Base-by-base conservation (phyloP, 371 early-diverging fungal genomes). In the Mucor mucedo region DNA sequence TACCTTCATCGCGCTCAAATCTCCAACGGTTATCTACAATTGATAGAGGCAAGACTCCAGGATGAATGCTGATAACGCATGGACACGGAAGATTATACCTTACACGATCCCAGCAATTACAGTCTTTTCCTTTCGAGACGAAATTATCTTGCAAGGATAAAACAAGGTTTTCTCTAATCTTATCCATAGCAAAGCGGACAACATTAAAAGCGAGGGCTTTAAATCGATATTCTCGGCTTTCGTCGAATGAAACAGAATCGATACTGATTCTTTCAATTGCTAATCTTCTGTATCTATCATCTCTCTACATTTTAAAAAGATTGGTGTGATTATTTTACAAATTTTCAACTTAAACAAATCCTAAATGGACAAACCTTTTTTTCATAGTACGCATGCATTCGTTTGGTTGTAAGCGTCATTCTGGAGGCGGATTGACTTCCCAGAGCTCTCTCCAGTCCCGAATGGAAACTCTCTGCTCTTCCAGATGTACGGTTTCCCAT, bases 141-240 rank as follows among this genome's bases (percentile, higher is more conserved):
- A 53, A 38, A 10, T n/a, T n/a, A n/a, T 53, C 38, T 53, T n/a
- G 29, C n/a, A 10, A 5, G 10, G 32, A 13, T 4, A 7, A 16
- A 14, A 16, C 13, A 5, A 35, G 10, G 35, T 53, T 32, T 9
- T 10, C 4, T 9, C 21, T 48, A 27, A 35, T 49, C 38, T 10
- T 42, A 49, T 44, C 45, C 30, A 45, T 48, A 49, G 49, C 49
- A 7, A 49, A 49, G 9, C 49, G 49, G 11, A 49, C 49, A 28
- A 49, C 27, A 28, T 49, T 49, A 29, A 14, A n/a, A 11, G 11
- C 29, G 11, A 49, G 11, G 29, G 9, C 9, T 9, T 3, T 11
- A 29, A 49, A 49, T 2, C 27, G 27, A 49, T 29, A 49, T 49
- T 49, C 49, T 21, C 29, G 5, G 4, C 6, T 3, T 13, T 49